Evolutionary conservation across 2,329 filamentous ascomycete species (phyloP).

Genomic region (Bipolaris zeicola): DNA sequence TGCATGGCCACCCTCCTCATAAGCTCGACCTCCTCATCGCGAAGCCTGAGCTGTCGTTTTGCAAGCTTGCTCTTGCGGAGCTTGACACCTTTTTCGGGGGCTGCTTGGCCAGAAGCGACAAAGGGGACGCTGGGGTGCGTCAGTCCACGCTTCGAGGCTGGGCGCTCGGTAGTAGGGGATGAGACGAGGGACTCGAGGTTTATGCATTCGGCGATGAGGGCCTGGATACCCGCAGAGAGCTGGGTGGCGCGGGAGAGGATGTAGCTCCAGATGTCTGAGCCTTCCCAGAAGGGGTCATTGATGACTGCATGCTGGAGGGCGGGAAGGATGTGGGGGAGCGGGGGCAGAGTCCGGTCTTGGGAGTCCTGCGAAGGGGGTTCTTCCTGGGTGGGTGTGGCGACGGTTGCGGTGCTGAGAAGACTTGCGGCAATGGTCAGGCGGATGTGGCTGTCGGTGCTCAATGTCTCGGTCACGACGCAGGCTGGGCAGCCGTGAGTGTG

Average conservation of each 20-base stretch:
- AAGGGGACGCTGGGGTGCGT: slow-evolving; percentile 25
- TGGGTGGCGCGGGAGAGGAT: slow-evolving; percentile 52
- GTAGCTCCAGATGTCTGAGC: slow-evolving; percentile 50
- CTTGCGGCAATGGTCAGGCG: slow-evolving; percentile 56
- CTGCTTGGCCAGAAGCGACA: slow-evolving; percentile 4
- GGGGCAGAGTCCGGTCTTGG: slow-evolving; percentile 29
- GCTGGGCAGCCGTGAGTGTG: slow-evolving; percentile 61
- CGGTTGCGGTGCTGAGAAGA: slow-evolving; percentile 40
- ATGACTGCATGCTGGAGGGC: slow-evolving; percentile 49
- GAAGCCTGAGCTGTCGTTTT: slow-evolving; percentile 52
- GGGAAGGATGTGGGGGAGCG: slow-evolving; percentile 49
- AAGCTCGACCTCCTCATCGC: slow-evolving; percentile 52
- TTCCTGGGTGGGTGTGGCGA: slow-evolving; percentile 18
- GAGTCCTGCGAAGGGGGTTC: slow-evolving; percentile 2
- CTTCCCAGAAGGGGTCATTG: slow-evolving; percentile 51
- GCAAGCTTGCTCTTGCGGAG: slow-evolving; percentile 51
- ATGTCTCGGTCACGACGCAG: slow-evolving; percentile 52
- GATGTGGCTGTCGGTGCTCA: slow-evolving; percentile 56
- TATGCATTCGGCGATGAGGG: slow-evolving; percentile 53
- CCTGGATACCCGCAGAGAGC: slow-evolving; percentile 52
- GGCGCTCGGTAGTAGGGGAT: slow-evolving; percentile 32
- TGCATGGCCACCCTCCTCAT: slow-evolving; percentile 51
- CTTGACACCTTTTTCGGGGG: slow-evolving; percentile 35
- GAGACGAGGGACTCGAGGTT: slow-evolving; percentile 51
- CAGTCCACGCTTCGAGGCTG: slow-evolving; percentile 23